These are phyloP conservation scores for Pyrus betulifolia DNA, from an alignment of 306 rosid genomes.

Conservation along the genomic window DNA sequence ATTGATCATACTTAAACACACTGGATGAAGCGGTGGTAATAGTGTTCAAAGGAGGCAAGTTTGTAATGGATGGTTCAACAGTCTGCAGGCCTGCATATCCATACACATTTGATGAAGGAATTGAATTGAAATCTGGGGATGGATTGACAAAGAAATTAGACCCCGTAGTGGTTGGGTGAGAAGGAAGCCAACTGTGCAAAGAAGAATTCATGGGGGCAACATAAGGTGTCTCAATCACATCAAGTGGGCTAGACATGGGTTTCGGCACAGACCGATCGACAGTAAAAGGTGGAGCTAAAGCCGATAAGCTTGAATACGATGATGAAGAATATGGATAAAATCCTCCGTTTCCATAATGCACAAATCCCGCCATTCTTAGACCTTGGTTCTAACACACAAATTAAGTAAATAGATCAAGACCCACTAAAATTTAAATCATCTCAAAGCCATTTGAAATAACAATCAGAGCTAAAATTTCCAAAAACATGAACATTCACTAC, in stretches of 20 bases:
- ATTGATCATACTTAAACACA: slow-evolving; percentile 20
- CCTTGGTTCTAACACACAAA: slow-evolving; percentile 9
- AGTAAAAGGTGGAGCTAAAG: slow-evolving; percentile 76
- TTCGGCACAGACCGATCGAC: slow-evolving; percentile 34
- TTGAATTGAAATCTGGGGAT: slow-evolving; percentile 25
- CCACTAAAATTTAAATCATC: slow-evolving; percentile 9
- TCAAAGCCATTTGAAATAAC: neutral
- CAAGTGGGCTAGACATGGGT: slow-evolving; percentile 35
- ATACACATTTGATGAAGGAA: slow-evolving; percentile 23
- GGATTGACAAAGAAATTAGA: slow-evolving; percentile 36
- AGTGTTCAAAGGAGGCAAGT: slow-evolving; percentile 34
- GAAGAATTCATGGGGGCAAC: slow-evolving; percentile 25
- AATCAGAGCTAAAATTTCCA: neutral
- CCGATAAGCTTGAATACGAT: slow-evolving; percentile 60
- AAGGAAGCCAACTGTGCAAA: slow-evolving; percentile 34
- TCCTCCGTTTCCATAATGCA: slow-evolving; percentile 39
- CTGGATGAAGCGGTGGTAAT: slow-evolving; percentile 24
- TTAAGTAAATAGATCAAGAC: slow-evolving; percentile 24
- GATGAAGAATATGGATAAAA: slow-evolving; percentile 22
- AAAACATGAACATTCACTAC: neutral
- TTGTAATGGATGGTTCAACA: slow-evolving; percentile 23
- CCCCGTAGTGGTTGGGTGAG: slow-evolving; percentile 18
- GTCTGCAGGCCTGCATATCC: slow-evolving; percentile 15
- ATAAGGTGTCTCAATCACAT: slow-evolving; percentile 42
- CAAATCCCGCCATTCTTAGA: slow-evolving; percentile 51